Evolutionary conservation across 176 grass and related monocot species (phyloP).

Genomic region (Oryza nivara): DNA sequence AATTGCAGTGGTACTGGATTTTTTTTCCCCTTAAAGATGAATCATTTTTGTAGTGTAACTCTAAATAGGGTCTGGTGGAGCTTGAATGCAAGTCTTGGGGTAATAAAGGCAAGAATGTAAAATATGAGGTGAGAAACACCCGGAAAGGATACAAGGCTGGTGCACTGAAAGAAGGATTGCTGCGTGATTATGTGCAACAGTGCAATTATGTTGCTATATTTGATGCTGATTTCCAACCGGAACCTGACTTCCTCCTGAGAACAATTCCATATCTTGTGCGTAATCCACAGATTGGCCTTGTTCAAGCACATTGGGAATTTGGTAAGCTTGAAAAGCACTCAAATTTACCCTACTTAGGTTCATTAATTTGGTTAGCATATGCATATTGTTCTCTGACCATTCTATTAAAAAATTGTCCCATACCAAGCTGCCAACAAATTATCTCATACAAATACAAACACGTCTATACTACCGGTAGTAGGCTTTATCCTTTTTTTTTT

Average conservation of each 20-base stretch:
- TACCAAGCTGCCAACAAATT: neutral
- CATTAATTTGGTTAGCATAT: neutral
- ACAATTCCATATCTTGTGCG: constrained; percentile 73
- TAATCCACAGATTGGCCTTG: constrained; percentile 74
- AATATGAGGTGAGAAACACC: constrained; percentile 82
- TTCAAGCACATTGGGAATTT: constrained; percentile 94
- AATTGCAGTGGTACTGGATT: neutral
- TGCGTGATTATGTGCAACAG: constrained; percentile 62
- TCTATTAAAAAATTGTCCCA: neutral
- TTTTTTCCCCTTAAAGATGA: neutral
- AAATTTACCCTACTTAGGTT: constrained; percentile 17
- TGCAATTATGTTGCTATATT: constrained; percentile 95
- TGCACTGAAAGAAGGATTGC: constrained; percentile 89
- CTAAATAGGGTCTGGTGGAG: constrained; percentile 73
- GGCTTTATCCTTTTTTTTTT: constrained; percentile 39
- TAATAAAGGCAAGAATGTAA: constrained; percentile 83
- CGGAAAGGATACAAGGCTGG: constrained; percentile 96
- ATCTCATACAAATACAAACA: neutral
- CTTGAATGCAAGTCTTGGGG: constrained; percentile 87
- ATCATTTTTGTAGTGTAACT: constrained; percentile 18
- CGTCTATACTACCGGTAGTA: neutral
- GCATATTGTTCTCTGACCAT: neutral
- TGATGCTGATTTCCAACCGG: constrained; percentile 95
- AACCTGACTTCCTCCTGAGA: constrained; percentile 81
- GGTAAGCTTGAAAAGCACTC: constrained; percentile 57